These are phyloP conservation scores for Boletus vermiculosoides DNA, from an alignment of 768 basidiomycete species.

Conservation along the genomic window DNA sequence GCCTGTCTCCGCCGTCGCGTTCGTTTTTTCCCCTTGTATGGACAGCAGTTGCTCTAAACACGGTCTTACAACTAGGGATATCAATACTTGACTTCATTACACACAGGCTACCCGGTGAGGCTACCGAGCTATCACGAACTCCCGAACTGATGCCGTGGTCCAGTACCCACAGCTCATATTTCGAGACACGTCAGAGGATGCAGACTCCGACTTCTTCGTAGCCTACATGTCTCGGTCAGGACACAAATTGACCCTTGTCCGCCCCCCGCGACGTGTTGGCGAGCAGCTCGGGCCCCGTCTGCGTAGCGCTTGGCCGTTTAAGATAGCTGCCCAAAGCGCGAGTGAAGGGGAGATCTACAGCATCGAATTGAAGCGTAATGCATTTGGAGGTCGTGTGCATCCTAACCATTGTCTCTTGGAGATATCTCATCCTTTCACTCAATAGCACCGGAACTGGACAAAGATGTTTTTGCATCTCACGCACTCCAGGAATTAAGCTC, in stretches of 20 bases:
- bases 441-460: constrained; percentile 45
- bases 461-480: constrained; percentile 57
- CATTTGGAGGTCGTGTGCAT: constrained; percentile 32
- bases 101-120: constrained; percentile 51
- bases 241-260: constrained; percentile 47
- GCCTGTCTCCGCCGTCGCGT: constrained; percentile 59
- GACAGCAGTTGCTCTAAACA: constrained; percentile 10
- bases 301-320: constrained; percentile 42
- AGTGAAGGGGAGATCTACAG: constrained; percentile 52
- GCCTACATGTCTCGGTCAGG: constrained; percentile 64
- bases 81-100: constrained; percentile 62
- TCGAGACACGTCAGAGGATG: constrained; percentile 49
- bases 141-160: constrained; percentile 14
- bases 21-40: constrained; percentile 21
- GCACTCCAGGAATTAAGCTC: constrained; percentile 57
- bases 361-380: constrained; percentile 51
- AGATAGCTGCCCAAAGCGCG: constrained; percentile 41
- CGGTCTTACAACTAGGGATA: constrained; percentile 53
- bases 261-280: constrained; percentile 39
- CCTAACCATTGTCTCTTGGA: not conserved
- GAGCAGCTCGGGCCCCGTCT: constrained; percentile 40
- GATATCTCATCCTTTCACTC: constrained; percentile 3
- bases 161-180: constrained; percentile 71
- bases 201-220: constrained; percentile 57
- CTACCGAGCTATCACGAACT: constrained; percentile 11